Base-by-base conservation (phyloP, 805 yeast species). In the Candida caryicola region DNA sequence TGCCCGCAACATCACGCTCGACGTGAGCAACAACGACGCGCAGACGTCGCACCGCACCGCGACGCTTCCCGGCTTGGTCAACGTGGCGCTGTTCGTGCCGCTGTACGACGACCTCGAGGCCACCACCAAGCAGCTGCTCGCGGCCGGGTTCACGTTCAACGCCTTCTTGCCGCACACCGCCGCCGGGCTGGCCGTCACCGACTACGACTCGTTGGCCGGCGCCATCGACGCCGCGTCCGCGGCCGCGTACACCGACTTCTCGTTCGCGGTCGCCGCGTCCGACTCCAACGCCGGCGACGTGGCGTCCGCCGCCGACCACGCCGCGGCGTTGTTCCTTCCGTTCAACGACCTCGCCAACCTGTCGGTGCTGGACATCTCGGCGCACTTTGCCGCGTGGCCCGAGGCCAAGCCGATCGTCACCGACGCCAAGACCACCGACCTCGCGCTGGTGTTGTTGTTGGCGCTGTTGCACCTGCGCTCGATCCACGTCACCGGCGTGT, bases 11-110 rank as follows among this genome's bases (percentile, higher is more conserved):
- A 68, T 73, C 47, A 45, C 71, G n/a, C 69, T 89, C 50, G 85
- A 82, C 16, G 87, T 85, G 37, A 59, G 84, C 34, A 78, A 79
- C 57, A 74, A 81, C 57, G 99, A 91, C 68, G 82, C 95, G 23
- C 97, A 91, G 71, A 79, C 96, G 27, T 86, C 95, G 28, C 95
- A 88, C 64, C 76, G 79, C 52, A 86, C 95, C 40, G 74, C 85
- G 31, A 76, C 79, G 37, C 65, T 91, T 41, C 96, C 97, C 31
- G 97, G 97, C 47, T 73, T 91, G 48, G 80, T 91, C 46, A 87
- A 89, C 60, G 72, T 90, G 47, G 74, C 91, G 18, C 74, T 95
- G 2, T 85, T 81, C 57, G 80, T 84, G 52, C 91, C 96, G 44
- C 71, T 82, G 13, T 69, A 81, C 44, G 72, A 79, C 15, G 86